Base-by-base conservation (phyloP, 305 asterid species). In the Striga hermonthica region DNA sequence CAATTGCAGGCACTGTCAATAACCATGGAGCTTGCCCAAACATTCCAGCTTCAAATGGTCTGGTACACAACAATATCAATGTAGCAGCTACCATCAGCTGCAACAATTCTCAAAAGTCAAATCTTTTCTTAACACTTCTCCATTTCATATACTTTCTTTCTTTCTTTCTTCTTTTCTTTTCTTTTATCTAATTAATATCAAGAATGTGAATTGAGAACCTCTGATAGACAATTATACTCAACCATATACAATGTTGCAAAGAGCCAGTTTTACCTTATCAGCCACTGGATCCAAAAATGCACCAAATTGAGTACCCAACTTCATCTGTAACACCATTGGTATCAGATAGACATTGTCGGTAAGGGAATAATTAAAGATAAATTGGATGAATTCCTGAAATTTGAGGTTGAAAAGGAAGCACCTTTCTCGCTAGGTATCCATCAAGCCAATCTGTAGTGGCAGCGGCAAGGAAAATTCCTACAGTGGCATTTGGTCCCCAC, bases 281-380 rank as follows among this genome's bases (percentile, higher is more conserved):
- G 98, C 98, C 68, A 92, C 98, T 34, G 98, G 98, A 79, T 92
- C 98, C 79, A 92, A 83, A 81, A 92, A 90, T 43, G 98, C 97
- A 74, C 98, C 98, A 79, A 92, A 92, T 9, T 85, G 86, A 71
- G 96, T 87, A 63, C 92, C 94, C 79, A 86, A 75, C 48, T 90
- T 90, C 98, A 90, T 86, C 98, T 92, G 84, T 64, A 63, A 64
- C 69, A 69, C 65, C 72, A 68, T 68, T 61, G 73, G 44, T 52
- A 60, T 39, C 68, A 71, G 35, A 35, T 13, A 31, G 50, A 55
- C 28, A 54, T 53, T 53, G 73, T 38, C 43, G 50, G 72, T 66
- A 62, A 60, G 60, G 55, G 65, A 14, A 57, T 44, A 60, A 71
- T 63, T 59, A 67, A 67, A 50, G 56, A 50, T 43, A 28, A 28